phyloP scores from a whole-genome alignment of 164 flowering plant species.

The Euptelea pleiosperma region DNA sequence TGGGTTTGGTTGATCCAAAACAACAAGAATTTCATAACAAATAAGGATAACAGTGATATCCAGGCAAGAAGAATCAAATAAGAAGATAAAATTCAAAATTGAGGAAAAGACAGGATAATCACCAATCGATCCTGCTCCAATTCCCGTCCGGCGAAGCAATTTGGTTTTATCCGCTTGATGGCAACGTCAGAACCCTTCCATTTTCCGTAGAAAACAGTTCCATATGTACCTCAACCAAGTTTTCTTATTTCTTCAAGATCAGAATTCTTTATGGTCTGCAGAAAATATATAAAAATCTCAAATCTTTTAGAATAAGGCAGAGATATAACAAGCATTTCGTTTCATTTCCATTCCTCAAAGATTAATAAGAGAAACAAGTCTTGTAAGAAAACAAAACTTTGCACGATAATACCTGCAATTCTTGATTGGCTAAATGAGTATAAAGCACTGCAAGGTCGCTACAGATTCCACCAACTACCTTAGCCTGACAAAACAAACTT shows the following conservation, averaged over 20 bases:
- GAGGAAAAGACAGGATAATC: conserved; percentile 2
- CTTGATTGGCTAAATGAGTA: conserved; percentile 22
- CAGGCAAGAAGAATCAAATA: no score
- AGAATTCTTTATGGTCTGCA: conserved; percentile 31
- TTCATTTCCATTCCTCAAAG: background rate
- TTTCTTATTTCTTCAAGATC: conserved; percentile 39
- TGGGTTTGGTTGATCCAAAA: no score
- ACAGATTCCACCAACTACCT: conserved; percentile 14
- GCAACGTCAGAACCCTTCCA: conserved; percentile 42
- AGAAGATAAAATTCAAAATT: background rate
- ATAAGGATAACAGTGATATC: no score
- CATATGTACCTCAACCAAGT: conserved; percentile 40
- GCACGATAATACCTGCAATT: conserved; percentile 28
- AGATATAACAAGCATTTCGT: no score
- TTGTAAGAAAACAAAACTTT: background rate
- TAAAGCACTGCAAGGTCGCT: conserved; percentile 13
- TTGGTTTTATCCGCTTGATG: conserved; percentile 34
- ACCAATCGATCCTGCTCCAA: conserved; percentile 35
- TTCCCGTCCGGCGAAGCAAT: conserved; percentile 28
- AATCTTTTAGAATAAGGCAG: background rate
- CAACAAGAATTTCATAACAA: no score
- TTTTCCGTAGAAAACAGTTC: conserved; percentile 43
- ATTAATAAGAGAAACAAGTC: no score
- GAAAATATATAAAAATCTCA: background rate
- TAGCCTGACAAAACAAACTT: conserved; percentile 17